These are phyloP conservation scores for Puccinia hordei DNA, from an alignment of 1,284 basidiomycete species.

Conservation along the genomic window DNA sequence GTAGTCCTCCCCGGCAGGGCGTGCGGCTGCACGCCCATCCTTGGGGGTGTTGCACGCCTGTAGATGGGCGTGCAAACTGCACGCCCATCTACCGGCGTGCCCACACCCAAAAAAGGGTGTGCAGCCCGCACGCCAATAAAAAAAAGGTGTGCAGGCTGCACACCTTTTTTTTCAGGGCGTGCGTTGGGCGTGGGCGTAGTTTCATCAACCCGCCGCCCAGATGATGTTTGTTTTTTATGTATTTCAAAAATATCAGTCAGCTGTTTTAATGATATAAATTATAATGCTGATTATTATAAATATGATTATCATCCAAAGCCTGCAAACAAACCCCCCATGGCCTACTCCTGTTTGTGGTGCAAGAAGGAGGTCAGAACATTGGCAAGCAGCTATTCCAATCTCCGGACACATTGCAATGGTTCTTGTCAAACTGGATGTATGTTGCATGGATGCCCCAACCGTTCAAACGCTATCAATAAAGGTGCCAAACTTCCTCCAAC, in stretches of 20 bases:
- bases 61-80: too few relatives aligned
- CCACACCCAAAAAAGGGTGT: too few relatives aligned
- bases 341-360: background rate
- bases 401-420: constrained; percentile 9
- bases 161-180: too few relatives aligned
- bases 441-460: background rate
- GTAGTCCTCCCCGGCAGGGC: too few relatives aligned
- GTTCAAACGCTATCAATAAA: background rate
- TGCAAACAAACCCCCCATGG: background rate
- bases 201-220: too few relatives aligned
- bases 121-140: too few relatives aligned
- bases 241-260: background rate
- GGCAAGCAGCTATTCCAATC: background rate
- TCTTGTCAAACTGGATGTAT: constrained; percentile 8
- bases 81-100: too few relatives aligned
- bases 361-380: background rate
- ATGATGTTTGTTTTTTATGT: background rate
- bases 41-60: too few relatives aligned
- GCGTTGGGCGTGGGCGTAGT: too few relatives aligned
- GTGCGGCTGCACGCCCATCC: too few relatives aligned
- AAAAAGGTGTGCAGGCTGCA: too few relatives aligned
- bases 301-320: background rate
- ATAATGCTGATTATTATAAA: background rate
- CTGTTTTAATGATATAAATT: too few relatives aligned
- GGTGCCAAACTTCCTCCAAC: constrained; percentile 5